Evolutionary conservation across 2,329 filamentous ascomycete species (phyloP).

Genomic region (Zymoseptoria crescenta): DNA sequence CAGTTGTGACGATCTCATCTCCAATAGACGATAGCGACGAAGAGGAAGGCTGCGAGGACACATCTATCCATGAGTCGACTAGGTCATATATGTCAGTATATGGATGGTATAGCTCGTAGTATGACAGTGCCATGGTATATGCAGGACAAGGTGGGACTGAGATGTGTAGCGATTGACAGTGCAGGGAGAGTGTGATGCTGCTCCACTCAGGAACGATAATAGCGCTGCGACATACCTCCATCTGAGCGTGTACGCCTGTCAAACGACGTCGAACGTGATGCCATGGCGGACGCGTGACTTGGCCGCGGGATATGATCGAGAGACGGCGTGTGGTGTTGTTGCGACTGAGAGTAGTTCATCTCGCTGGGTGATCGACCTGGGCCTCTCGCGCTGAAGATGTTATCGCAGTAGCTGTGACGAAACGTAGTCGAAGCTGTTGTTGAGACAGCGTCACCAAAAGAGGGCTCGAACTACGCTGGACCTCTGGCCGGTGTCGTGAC

Average conservation of each 20-base stretch:
- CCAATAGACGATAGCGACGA: slow-evolving; percentile 78
- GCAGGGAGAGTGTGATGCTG: neutral
- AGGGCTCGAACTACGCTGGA: neutral
- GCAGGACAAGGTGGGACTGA: neutral
- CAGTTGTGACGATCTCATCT: slow-evolving; percentile 87
- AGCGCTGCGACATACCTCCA: slow-evolving; percentile 5
- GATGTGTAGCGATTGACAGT: neutral
- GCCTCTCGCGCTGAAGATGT: neutral
- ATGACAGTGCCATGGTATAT: slow-evolving; percentile 15
- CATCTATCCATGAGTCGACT: slow-evolving; percentile 91
- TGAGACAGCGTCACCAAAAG: neutral
- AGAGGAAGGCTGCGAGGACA: slow-evolving; percentile 85
- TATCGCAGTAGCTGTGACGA: neutral
- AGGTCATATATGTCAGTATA: slow-evolving; percentile 24
- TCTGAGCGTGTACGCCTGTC: slow-evolving; percentile 24
- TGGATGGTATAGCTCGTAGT: slow-evolving; percentile 11
- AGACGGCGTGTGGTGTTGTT: neutral
- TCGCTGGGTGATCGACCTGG: neutral
- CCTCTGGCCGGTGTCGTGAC: neutral
- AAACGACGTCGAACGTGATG: slow-evolving; percentile 25
- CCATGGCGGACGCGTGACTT: slow-evolving; percentile 22
- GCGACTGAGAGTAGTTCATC: neutral
- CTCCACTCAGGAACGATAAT: neutral
- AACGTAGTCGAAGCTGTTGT: neutral
- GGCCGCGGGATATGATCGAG: slow-evolving; percentile 14